These are phyloP conservation scores for Cladosporium halotolerans DNA, from an alignment of 2,329 filamentous ascomycete genomes.

Conservation along the genomic window DNA sequence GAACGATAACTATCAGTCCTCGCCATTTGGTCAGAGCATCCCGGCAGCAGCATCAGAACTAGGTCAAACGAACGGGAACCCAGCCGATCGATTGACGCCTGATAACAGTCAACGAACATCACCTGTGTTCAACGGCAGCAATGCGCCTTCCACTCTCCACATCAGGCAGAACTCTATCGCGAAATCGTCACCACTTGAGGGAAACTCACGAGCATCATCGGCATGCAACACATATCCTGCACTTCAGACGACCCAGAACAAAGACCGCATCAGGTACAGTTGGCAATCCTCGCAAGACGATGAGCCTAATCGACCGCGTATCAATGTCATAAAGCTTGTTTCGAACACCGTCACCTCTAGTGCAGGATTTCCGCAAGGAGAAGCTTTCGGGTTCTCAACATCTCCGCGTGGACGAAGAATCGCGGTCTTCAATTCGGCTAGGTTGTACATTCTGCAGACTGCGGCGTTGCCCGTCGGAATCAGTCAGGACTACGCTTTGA, in stretches of 20 bases:
- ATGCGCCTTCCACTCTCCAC: neutral
- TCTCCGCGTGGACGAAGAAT: constrained; percentile 69
- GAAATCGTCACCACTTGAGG: neutral
- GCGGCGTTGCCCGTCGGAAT: constrained; percentile 52
- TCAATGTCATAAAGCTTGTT: constrained; percentile 64
- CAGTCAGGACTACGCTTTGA: constrained; percentile 70
- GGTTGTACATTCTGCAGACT: constrained; percentile 72
- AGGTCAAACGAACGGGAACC: neutral
- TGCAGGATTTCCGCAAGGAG: constrained; percentile 57
- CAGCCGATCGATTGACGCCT: neutral
- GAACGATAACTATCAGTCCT: neutral
- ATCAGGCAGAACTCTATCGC: constrained; percentile 3
- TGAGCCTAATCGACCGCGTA: constrained; percentile 32
- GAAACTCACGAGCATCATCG: constrained; percentile 1
- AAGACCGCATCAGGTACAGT: constrained; percentile 31
- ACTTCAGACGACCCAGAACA: constrained; percentile 25
- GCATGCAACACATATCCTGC: constrained; percentile 15
- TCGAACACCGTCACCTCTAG: constrained; percentile 77
- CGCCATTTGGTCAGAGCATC: neutral
- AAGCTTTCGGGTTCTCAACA: constrained; percentile 77
- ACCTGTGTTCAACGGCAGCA: neutral
- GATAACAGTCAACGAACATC: neutral
- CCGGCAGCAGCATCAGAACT: neutral
- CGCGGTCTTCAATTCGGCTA: constrained; percentile 76
- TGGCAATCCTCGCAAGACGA: constrained; percentile 33